A percentile compares a stretch with the other conserved stretches of the same genome.
phyloP scores from a whole-genome alignment of 2,329 filamentous ascomycete genomes.

The Trichophyton equinum region DNA sequence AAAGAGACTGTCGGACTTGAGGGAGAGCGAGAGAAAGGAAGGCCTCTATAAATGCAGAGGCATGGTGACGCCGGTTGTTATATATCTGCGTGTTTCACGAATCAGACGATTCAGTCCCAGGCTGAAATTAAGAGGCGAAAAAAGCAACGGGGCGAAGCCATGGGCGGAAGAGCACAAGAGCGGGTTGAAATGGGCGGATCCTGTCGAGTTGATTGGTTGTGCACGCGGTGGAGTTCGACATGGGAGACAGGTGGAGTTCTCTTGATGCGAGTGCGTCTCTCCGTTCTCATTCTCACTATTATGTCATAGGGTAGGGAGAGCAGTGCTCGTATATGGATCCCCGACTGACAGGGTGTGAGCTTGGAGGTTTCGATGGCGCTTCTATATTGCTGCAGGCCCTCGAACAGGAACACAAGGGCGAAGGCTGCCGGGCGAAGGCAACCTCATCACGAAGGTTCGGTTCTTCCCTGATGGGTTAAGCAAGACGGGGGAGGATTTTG shows the following conservation, averaged over 20 bases:
- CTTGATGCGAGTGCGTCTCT: background rate
- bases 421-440: background rate
- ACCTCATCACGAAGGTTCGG: background rate
- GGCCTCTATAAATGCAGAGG: background rate
- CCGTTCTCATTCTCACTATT: background rate
- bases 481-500: too few species aligned
- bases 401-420: background rate
- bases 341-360: too few species aligned
- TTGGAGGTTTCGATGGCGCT: background rate
- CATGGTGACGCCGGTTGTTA: background rate
- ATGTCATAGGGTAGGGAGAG: background rate
- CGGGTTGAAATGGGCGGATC: background rate
- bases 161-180: background rate
- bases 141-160: background rate
- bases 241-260: background rate
- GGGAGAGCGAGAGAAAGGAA: background rate
- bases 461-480: background rate
- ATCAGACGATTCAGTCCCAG: background rate
- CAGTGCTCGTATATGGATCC: background rate
- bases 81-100: slow-evolving; percentile 2
- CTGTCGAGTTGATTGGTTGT: background rate
- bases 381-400: background rate
- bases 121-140: background rate
- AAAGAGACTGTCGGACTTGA: background rate
- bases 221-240: background rate